Evolutionary conservation across 345 rosid genomes (phyloP).

Genomic region (thale cress (Arabidopsis thaliana)): DNA sequence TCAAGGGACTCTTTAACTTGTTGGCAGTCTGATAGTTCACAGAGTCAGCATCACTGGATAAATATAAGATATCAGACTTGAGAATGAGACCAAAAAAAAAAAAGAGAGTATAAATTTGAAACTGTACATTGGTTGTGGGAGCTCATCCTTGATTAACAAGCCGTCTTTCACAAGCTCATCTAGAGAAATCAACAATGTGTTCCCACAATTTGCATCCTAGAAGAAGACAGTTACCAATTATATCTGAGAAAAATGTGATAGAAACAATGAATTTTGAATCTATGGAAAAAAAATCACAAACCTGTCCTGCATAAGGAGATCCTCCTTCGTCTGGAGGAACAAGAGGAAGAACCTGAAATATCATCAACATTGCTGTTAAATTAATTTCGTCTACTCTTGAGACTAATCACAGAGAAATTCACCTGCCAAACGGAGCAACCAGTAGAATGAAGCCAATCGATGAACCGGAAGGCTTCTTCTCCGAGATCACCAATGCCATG

Average conservation of each 20-base stretch:
- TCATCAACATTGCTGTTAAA: no score
- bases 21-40: constrained; percentile 67
- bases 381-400: not conserved
- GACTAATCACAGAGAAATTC: not conserved
- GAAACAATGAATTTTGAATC: not conserved
- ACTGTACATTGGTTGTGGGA: constrained; percentile 73
- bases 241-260: constrained; percentile 1
- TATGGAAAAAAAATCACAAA: constrained; percentile 29
- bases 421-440: constrained; percentile 98
- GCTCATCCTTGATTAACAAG: constrained; percentile 67
- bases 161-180: constrained; percentile 92
- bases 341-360: constrained; percentile 84
- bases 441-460: constrained; percentile 86
- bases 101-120: not conserved
- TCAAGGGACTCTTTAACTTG: constrained; percentile 70
- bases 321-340: constrained; percentile 90
- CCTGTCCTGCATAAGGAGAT: constrained; percentile 96
- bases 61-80: constrained; percentile 10
- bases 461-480: constrained; percentile 69
- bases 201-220: constrained; percentile 98
- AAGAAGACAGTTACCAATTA: not conserved
- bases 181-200: constrained; percentile 85
- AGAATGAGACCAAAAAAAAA: not conserved
- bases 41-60: constrained; percentile 60
- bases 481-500: constrained; percentile 94